Percentiles rank a stretch among this genome's conserved stretches.
These are phyloP conservation scores for Citrus cavaleriei DNA, from an alignment of 345 rosid species.

Conservation along the genomic window DNA sequence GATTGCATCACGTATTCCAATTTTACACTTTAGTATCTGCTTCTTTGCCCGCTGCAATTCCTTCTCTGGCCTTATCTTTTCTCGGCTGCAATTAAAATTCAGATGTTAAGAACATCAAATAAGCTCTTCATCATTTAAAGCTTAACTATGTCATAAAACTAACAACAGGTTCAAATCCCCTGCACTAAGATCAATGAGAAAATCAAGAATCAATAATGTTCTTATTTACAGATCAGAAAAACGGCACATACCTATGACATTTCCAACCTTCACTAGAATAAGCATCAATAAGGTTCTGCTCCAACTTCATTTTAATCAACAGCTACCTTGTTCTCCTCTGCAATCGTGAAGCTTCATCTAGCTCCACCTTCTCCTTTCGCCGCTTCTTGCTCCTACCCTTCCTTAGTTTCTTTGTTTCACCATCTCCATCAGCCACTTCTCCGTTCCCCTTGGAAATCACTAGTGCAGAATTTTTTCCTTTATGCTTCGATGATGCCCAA, in stretches of 20 bases:
- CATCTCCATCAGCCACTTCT: constrained; percentile 22
- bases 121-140: background rate
- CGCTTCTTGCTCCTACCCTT: constrained; percentile 43
- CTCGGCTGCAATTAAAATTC: constrained; percentile 55
- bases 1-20: constrained; percentile 87
- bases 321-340: constrained; percentile 88
- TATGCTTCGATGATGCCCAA: constrained; percentile 14
- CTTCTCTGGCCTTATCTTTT: constrained; percentile 88
- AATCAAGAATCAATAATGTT: background rate
- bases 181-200: background rate
- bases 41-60: constrained; percentile 84
- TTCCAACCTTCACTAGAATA: constrained; percentile 98
- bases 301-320: constrained; percentile 87
- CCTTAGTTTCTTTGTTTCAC: constrained; percentile 30
- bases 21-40: constrained; percentile 86
- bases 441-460: constrained; percentile 23
- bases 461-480: constrained; percentile 2
- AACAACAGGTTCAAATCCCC: background rate
- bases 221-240: background rate
- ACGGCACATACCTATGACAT: constrained; percentile 78
- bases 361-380: constrained; percentile 42
- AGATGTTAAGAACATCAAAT: background rate
- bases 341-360: constrained; percentile 75
- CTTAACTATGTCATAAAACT: background rate
- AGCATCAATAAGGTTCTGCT: constrained; percentile 97